Base-by-base conservation (phyloP, 805 yeast species). In the Candida golubevii region DNA sequence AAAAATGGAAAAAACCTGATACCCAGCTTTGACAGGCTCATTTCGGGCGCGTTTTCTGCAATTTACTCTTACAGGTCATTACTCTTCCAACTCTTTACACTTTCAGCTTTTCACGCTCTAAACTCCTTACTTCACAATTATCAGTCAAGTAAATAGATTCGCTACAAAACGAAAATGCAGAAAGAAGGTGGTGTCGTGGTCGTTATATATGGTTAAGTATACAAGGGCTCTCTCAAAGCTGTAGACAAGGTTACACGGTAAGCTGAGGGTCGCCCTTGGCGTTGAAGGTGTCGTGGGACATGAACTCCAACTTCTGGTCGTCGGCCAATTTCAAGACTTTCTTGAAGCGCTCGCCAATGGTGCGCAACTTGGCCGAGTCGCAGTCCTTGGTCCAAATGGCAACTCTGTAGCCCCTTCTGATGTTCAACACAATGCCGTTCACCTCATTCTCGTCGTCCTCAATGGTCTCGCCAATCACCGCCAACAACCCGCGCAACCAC, bases 381-480 rank as follows among this genome's bases (percentile, higher is more conserved):
- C 85, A 80, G 49, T 90, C 78, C 65, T 82, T 84, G 53, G 97
- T 91, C 99, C 99, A 91, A 65, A 91, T 74, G 61, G 95, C 91
- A 65, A 91, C 78, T 69, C 88, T 85, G 75, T 78, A 80, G 54
- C 81, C 88, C 55, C 79, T 81, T 63, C 80, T 83, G 59, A 86
- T 82, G 66, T 87, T 88, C 63, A 88, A 81, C 53, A 93, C 96
- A 57, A 88, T 87, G 61, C 99, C 99, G 65, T 87, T 90, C 54
- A 93, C 93, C 71, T 88, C 91, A 62, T 85, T 79, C 55, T 78
- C 79, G 46, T 81, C 86, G 54, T 82, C 89, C 62, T 86, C 93
- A 56, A 91, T 83, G 45, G 97, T 88, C 72, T 90, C 98, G 59
- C 99, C 99, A 66, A 93, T 88, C 45, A 88, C 88, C 40, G 95